Evolutionary conservation across 208 protist species (phyloP), one percentile per base, ranked within the genome.

Genomic region (Leishmania lainsoni): DNA sequence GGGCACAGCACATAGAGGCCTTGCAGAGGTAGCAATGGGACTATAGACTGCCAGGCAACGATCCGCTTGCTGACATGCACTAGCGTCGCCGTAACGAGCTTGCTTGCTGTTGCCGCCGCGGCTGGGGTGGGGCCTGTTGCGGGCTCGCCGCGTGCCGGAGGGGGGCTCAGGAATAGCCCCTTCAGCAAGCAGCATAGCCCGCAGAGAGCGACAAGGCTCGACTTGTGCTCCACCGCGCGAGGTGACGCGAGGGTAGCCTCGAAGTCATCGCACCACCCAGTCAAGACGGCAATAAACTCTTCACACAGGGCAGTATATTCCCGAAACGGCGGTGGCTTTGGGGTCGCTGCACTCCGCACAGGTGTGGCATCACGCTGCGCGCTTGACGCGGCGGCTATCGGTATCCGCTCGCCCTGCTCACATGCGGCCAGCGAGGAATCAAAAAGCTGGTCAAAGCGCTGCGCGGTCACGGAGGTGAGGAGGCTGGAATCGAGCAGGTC

Each of bases 391-490:
- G 69, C 70, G n/a, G 9, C 71, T 58, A 71, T 5, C 32, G 56
- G 16, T 70, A 5, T 35, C 32, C 12, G 12, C 59, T 72, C 42
- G 0, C 45, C 20, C 42, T 29, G 39, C 17, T 72, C 42, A 72
- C 42, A 72, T n/a, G 45, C 17, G 39, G 68, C 68, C 68, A 72
- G 68, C 26, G 77, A 72, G 39, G 75, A 49, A 9, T 66, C 51
- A 20, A 86, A 54, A 75, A 74, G 71, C 45, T 61, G 58, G 61
- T 83, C 78, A 93, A 93, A 32, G 97, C 80, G 61, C 88, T 88
- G 82, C 91, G 96, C 70, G 10, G 90, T 93, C 17, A 96, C 80
- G 9, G 97, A 77, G n/a, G 86, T 86, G 58, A 94, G 80, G 35
- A 94, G 94, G 56, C 83, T 61, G 8, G 79, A 54, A 48, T 91